Conservation (phyloP, 192 early-diverging fungal genomes). For the Gorgonomyces haynaldii region DNA sequence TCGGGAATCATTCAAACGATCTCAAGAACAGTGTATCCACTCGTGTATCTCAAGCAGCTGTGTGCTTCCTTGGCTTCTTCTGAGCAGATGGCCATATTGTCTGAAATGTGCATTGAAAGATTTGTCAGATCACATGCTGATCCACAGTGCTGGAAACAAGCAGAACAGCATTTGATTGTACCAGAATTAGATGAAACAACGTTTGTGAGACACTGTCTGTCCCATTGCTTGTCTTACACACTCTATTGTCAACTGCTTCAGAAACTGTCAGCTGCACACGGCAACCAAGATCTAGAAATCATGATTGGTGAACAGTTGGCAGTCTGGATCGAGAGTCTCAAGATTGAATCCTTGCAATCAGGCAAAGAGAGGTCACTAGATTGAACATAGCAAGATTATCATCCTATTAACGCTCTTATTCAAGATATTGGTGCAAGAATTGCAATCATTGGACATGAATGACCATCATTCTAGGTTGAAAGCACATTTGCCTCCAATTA, state of each 20-base stretch:
- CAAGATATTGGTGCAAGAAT: conserved; percentile 11
- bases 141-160: conserved; percentile 1
- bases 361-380: conserved; percentile 5
- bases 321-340: conserved; percentile 21
- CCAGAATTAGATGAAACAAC: conserved; percentile 20
- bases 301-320: conserved; percentile 26
- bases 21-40: conserved; percentile 7
- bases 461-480: conserved; percentile 1
- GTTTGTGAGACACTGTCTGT: conserved; percentile 24
- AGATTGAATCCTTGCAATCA: conserved; percentile 12
- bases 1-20: conserved; percentile 10
- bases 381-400: conserved; percentile 12
- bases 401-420: conserved; percentile 15
- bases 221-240: conserved; percentile 20
- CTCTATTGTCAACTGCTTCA: conserved; percentile 22
- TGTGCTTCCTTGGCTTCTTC: conserved; percentile 10
- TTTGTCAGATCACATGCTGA: not conserved
- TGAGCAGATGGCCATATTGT: conserved; percentile 21
- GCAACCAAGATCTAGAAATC: conserved; percentile 12
- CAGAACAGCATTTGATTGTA: conserved; percentile 4
- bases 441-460: not conserved
- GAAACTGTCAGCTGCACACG: conserved; percentile 1
- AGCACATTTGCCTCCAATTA: conserved; percentile 5
- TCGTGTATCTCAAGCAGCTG: conserved; percentile 6
- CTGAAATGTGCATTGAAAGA: conserved; percentile 17